Evolutionary conservation across 2,329 filamentous ascomycete genomes (phyloP), one percentile per base, ranked within the genome.

Genomic region (Plenodomus biglobosus): DNA sequence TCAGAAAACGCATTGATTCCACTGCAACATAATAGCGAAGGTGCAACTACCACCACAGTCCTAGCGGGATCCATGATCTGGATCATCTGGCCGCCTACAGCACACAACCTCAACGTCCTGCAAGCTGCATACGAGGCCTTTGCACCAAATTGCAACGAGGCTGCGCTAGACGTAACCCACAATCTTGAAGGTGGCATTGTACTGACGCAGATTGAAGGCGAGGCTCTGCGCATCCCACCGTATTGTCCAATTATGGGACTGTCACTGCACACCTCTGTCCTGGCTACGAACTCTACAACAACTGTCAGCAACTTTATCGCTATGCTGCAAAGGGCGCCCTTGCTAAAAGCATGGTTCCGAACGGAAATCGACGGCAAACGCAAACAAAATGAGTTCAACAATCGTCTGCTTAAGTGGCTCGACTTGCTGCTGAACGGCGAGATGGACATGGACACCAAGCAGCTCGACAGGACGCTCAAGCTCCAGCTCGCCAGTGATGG

Each of bases 11-110:
- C 41, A 3, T 40, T 54, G 1, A 15, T 57, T 1, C 16, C 44
- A 1, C 44, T 64, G 6, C 48, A 62, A 17, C 57, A 61, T 40
- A 53, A 45, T 34, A 59, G 55, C 17, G 62, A 61, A 34, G 44
- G 54, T 8, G 53, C 32, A 6, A 58, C 49, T 3, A 55, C 49
- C 42, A 48, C 42, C 3, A 60, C 53, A 1, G 36, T 65, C 2
- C 40, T 61, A 3, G 44, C 48, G 10, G 60, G 62, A 10, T 45
- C 48, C 2, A 35, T 61, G 2, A 38, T 55, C 3, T 62, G 59
- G 56, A 53, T 61, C 3, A 52, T 64, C 30, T 65, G 62, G 61
- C 62, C 62, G 2, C 50, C 55, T 3, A 63, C 56, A 4, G 5
- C 24, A 4, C 40, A 55, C 3, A 64, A 65, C 36, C 27, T 62